Conservation (phyloP, 768 basidiomycete species). For the Coprinopsis strossmayeri region DNA sequence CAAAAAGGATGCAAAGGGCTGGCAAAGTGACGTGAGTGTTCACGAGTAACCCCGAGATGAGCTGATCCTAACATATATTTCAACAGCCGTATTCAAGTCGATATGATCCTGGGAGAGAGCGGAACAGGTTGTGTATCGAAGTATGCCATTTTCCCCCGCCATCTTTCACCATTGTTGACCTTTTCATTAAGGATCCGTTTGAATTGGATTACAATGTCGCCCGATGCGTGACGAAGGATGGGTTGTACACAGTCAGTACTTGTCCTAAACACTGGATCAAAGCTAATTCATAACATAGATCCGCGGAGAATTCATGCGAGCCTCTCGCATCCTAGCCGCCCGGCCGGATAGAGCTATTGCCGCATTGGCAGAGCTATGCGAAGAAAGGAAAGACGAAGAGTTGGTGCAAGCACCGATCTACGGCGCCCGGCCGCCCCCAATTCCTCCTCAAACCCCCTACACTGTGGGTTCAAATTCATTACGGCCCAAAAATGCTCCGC, state of each 20-base stretch:
- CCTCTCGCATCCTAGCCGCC: slow-evolving; percentile 73
- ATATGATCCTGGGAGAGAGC: slow-evolving; percentile 71
- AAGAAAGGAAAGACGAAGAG: slow-evolving; percentile 74
- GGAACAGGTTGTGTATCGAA: slow-evolving; percentile 95
- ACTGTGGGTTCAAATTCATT: slow-evolving; percentile 58
- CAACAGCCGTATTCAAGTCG: slow-evolving; percentile 41
- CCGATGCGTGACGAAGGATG: slow-evolving; percentile 93
- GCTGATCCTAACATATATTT: slow-evolving; percentile 4
- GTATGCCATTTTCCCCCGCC: slow-evolving; percentile 32
- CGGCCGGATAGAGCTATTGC: slow-evolving; percentile 78
- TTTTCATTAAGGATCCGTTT: slow-evolving; percentile 78
- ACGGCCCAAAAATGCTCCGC: slow-evolving; percentile 36
- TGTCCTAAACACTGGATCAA: background rate
- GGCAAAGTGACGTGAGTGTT: slow-evolving; percentile 80
- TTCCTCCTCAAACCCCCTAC: slow-evolving; percentile 68
- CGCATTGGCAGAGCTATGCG: slow-evolving; percentile 85
- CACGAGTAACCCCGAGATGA: background rate
- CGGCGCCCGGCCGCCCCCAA: slow-evolving; percentile 29
- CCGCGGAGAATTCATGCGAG: slow-evolving; percentile 97
- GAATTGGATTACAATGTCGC: slow-evolving; percentile 96
- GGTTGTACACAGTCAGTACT: slow-evolving; percentile 77
- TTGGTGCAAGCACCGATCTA: slow-evolving; percentile 45
- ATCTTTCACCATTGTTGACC: slow-evolving; percentile 4
- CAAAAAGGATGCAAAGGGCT: slow-evolving; percentile 90
- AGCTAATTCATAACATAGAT: slow-evolving; percentile 47